Conservation (phyloP, 2,329 filamentous ascomycete species). For the Fusarium torreyae region DNA sequence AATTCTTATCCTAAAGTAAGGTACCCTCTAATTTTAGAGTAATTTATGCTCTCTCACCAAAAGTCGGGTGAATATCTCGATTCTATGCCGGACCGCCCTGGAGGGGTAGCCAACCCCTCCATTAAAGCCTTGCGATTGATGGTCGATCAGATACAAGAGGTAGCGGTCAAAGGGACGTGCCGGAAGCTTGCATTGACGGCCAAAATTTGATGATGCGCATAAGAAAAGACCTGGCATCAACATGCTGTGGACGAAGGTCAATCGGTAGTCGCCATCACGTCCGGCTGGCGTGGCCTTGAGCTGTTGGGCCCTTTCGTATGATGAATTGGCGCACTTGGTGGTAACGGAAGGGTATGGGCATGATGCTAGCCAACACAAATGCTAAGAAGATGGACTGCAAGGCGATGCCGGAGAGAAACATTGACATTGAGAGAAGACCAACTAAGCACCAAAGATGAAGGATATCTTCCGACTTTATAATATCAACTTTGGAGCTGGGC, state of each 20-base stretch:
- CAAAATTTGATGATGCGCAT: background rate
- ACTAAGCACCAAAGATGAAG: background rate
- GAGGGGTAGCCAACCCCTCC: too few relatives aligned
- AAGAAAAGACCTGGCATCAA: background rate
- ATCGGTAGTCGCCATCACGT: slow-evolving; percentile 8
- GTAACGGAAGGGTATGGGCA: background rate
- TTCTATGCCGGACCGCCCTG: too few relatives aligned
- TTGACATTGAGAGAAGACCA: background rate
- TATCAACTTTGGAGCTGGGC: background rate
- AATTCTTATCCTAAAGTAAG: too few relatives aligned
- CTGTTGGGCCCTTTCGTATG: background rate
- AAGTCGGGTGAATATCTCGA: too few relatives aligned
- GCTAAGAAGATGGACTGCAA: background rate
- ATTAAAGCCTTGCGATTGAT: background rate
- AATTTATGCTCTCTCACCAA: too few relatives aligned
- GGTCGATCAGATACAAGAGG: background rate
- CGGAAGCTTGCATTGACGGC: background rate
- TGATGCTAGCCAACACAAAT: background rate
- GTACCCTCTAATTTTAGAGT: too few relatives aligned
- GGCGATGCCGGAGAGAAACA: background rate
- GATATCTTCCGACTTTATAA: slow-evolving; percentile 24
- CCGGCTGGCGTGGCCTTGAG: background rate
- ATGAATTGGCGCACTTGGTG: background rate
- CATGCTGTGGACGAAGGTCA: slow-evolving; percentile 1
- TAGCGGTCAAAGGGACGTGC: background rate